Conservation (phyloP, 1,139 yeast species). For the Candida neerlandica region DNA sequence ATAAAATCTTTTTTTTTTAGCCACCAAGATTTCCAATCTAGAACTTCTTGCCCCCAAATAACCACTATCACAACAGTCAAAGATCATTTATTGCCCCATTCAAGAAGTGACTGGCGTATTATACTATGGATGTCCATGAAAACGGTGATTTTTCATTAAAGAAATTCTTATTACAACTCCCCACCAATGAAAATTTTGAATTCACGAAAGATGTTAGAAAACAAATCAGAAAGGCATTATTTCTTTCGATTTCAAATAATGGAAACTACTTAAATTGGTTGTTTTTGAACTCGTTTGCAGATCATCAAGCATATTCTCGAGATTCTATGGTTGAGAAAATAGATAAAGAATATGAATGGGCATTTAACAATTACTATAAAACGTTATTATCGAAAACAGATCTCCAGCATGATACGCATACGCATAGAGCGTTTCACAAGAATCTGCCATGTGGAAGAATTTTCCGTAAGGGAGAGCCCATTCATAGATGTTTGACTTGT, state of each 20-base stretch:
- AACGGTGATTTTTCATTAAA: slow-evolving; percentile 10
- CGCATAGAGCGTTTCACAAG: slow-evolving; percentile 55
- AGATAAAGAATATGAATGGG: slow-evolving; percentile 42
- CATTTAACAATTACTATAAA: slow-evolving; percentile 33
- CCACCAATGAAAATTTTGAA: slow-evolving; percentile 35
- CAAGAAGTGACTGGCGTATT: neutral
- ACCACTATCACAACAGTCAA: neutral
- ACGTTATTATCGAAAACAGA: slow-evolving; percentile 22
- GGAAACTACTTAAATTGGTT: slow-evolving; percentile 53
- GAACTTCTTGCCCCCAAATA: neutral
- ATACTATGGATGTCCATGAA: slow-evolving; percentile 10
- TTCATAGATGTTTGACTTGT: slow-evolving; percentile 81
- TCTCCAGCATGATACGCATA: slow-evolving; percentile 26
- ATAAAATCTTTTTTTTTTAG: slow-evolving; percentile 3
- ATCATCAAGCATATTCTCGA: slow-evolving; percentile 7
- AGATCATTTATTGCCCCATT: neutral
- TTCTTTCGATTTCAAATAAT: slow-evolving; percentile 50
- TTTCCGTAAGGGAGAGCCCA: slow-evolving; percentile 83
- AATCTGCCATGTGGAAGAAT: slow-evolving; percentile 77
- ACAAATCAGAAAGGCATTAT: slow-evolving; percentile 52
- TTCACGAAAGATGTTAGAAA: slow-evolving; percentile 37
- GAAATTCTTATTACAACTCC: slow-evolving; percentile 37
- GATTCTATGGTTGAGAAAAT: slow-evolving; percentile 22
- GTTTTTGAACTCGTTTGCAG: slow-evolving; percentile 42
- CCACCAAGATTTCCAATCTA: slow-evolving; percentile 1